Conservation (phyloP, 2,329 filamentous ascomycete genomes). For the Passalora sequoiae region DNA sequence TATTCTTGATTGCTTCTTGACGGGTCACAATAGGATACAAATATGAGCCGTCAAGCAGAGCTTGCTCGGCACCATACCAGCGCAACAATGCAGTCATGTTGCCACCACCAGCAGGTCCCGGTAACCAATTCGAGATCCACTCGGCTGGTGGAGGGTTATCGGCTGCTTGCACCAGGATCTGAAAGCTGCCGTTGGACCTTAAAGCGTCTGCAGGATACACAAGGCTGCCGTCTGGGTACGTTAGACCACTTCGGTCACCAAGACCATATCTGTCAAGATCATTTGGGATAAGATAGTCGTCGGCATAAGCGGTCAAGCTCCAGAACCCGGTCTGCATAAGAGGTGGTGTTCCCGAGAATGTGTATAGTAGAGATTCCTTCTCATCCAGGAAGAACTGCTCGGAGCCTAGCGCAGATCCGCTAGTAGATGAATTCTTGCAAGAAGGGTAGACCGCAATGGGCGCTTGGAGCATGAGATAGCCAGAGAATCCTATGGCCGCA, state of each 20-base stretch:
- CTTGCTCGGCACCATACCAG: constrained; percentile 12
- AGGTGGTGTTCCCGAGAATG: constrained; percentile 19
- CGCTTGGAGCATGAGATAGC: constrained; percentile 7
- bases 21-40: constrained; percentile 13
- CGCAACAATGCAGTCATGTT: constrained; percentile 8
- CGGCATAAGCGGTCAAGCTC: constrained; percentile 21
- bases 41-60: constrained; percentile 12
- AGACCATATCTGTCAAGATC: constrained; percentile 14
- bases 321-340: constrained; percentile 19
- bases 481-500: constrained; percentile 7
- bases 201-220: constrained; percentile 12
- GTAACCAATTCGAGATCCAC: constrained; percentile 23
- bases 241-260: constrained; percentile 21
- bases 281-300: constrained; percentile 19
- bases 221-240: constrained; percentile 12
- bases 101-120: constrained; percentile 9
- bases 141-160: constrained; percentile 17
- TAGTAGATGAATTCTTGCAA: constrained; percentile 10
- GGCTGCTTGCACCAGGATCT: constrained; percentile 17
- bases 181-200: constrained; percentile 9
- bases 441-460: constrained; percentile 15
- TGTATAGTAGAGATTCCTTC: constrained; percentile 14
- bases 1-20: constrained; percentile 5
- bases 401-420: neutral
- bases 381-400: neutral